Percentiles rank a stretch among this genome's conserved stretches.
These are phyloP conservation scores for Globisporangium emineosum DNA, from an alignment of 352 stramenopile species.

Conservation along the genomic window DNA sequence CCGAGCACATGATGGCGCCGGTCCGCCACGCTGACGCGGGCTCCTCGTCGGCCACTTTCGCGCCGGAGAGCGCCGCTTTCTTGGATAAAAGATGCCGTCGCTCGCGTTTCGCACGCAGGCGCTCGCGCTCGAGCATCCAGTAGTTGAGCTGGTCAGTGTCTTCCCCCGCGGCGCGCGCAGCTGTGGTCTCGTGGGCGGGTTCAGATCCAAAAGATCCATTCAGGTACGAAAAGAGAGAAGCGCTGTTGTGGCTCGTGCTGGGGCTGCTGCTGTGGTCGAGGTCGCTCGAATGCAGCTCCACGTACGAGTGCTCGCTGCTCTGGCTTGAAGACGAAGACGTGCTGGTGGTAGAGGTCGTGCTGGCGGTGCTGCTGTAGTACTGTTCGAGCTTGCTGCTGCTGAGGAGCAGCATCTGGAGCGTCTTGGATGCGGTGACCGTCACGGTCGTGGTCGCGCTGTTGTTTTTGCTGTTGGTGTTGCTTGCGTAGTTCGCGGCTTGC, in stretches of 20 bases:
- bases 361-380: neutral
- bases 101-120: conserved; percentile 29
- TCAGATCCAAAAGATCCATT: conserved; percentile 22
- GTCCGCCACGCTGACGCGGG: conserved; percentile 51
- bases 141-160: conserved; percentile 49
- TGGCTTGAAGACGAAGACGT: neutral
- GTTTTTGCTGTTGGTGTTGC: conserved; percentile 2
- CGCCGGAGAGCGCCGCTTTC: conserved; percentile 1
- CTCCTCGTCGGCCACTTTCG: conserved; percentile 13
- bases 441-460: conserved; percentile 19
- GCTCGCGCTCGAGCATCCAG: conserved; percentile 73
- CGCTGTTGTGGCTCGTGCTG: conserved; percentile 5
- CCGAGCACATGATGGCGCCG: conserved; percentile 65
- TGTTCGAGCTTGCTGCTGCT: conserved; percentile 18
- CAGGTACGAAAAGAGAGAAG: conserved; percentile 2
- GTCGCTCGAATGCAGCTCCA: conserved; percentile 2
- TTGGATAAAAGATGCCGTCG: conserved; percentile 17
- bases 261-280: conserved; percentile 3
- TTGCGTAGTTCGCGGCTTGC: neutral
- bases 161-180: conserved; percentile 20
- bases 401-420: conserved; percentile 19
- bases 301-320: conserved; percentile 4
- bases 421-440: conserved; percentile 21
- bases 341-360: conserved; percentile 5
- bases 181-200: conserved; percentile 27